Base-by-base conservation (phyloP, 139 green algal genomes). In the Micractinium conductrix region DNA sequence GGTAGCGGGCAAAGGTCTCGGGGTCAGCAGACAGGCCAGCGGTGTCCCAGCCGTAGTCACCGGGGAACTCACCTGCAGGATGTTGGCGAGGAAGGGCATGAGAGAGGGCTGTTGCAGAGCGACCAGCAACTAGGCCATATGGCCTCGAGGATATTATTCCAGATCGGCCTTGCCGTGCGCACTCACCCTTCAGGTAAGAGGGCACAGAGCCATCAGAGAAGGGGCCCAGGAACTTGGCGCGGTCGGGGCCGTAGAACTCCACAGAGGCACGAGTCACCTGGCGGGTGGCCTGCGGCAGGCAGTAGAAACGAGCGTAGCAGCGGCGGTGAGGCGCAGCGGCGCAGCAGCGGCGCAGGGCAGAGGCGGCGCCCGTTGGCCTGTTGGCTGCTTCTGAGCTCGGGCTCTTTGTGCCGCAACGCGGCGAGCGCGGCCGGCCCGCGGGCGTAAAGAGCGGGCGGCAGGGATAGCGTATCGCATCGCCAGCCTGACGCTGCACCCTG, bases 31-130 rank as follows among this genome's bases (percentile, higher is more conserved):
- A 98, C 85, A 98, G 94, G 80, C 95, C 95, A 80, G 92, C 93
- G 80, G 94, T 97, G 93, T 98, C 95, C 95, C 95, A 98, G 88
- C 95, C 95, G 87, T 98, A 98, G 95, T 98, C 87, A 42, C 89
- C 89, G 53, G 89, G 80, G 81, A 87, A 92, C 85, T 90, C 87
- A 42, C 87, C 84, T 72, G 65, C 65, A 44, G 58, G 10, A 70
- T 74, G 30, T 45, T 1, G 37, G 68, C 10, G 71, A 16, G 48
- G n/a, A 69, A 42, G 63, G 87, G 53, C 19, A 62, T 14, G 53
- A 4, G 10, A 62, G 53, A 62, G 5, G 53, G 8, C 8, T 30
- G 53, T 30, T 16, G 8, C 53, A 62, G 10, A 62, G 53, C 53
- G 26, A 16, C 19, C 53, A 28, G n/a, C 53, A 62, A 22, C 19